Evolutionary conservation across 2,329 filamentous ascomycete species (phyloP).

Genomic region (Hortaea sp.): DNA sequence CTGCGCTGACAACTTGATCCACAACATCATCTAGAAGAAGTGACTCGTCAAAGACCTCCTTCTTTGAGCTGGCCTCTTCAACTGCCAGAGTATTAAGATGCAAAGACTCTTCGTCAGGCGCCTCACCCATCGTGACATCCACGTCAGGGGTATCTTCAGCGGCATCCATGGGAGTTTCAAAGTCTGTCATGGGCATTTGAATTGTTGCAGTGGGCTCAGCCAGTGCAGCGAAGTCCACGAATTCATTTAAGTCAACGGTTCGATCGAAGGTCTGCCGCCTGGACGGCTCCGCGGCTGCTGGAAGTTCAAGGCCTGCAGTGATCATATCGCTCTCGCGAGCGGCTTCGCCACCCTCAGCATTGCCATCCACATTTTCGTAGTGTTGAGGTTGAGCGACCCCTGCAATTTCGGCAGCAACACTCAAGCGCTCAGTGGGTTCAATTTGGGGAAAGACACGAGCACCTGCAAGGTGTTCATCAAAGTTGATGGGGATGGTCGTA

Average conservation of each 20-base stretch:
- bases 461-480: slow-evolving; percentile 13
- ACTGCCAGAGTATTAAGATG: neutral
- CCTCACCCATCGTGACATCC: neutral
- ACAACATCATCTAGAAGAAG: neutral
- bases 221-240: slow-evolving; percentile 18
- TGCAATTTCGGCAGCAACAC: slow-evolving; percentile 1
- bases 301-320: neutral
- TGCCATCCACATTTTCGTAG: neutral
- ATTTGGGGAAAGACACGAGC: slow-evolving; percentile 7
- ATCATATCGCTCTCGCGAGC: neutral
- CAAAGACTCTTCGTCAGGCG: neutral
- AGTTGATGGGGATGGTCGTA: slow-evolving; percentile 20
- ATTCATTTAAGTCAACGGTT: slow-evolving; percentile 21
- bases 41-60: neutral
- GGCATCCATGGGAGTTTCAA: neutral
- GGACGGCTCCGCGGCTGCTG: neutral
- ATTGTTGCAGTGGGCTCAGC: slow-evolving; percentile 10
- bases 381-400: neutral
- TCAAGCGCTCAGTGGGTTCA: slow-evolving; percentile 8
- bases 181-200: slow-evolving; percentile 1
- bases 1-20: neutral
- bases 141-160: neutral
- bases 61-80: neutral
- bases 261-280: neutral
- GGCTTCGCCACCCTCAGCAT: neutral